Percentiles rank a stretch among this genome's conserved stretches.
These are phyloP conservation scores for Cystofilobasidium ferigula DNA, from an alignment of 768 basidiomycete species.

Conservation along the genomic window DNA sequence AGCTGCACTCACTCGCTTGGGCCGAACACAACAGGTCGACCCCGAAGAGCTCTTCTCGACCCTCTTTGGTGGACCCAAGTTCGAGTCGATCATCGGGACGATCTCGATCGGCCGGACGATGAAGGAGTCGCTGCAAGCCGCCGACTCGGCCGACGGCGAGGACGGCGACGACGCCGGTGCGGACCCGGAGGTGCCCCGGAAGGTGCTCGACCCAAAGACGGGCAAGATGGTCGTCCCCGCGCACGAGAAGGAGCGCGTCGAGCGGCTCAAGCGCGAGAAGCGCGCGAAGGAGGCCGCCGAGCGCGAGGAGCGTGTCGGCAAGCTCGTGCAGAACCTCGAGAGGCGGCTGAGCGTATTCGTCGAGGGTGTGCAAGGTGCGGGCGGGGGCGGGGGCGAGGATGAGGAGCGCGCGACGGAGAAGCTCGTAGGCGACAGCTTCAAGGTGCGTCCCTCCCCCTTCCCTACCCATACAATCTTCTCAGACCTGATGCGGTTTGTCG, in stretches of 20 bases:
- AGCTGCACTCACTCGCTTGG: background rate
- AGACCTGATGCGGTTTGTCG: too few relatives aligned
- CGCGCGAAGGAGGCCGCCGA: conserved; percentile 3
- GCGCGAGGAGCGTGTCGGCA: conserved; percentile 33
- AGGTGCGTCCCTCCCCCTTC: conserved; percentile 26
- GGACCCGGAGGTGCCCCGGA: background rate
- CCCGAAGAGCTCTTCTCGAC: conserved; percentile 13
- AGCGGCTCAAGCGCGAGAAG: conserved; percentile 32
- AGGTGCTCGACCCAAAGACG: conserved; percentile 21
- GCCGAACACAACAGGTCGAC: conserved; percentile 2
- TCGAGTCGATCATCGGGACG: conserved; percentile 23
- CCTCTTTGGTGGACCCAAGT: conserved; percentile 24
- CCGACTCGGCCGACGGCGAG: conserved; percentile 10
- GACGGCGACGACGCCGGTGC: background rate
- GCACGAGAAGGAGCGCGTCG: conserved; percentile 16
- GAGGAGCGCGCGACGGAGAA: conserved; percentile 29
- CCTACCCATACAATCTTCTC: background rate
- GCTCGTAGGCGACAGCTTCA: conserved; percentile 35
- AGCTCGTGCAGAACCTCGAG: conserved; percentile 34
- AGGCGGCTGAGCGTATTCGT: conserved; percentile 37
- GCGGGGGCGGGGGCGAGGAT: conserved; percentile 12
- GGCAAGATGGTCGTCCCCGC: conserved; percentile 25
- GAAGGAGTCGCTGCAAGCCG: conserved; percentile 27
- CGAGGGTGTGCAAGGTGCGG: conserved; percentile 30
- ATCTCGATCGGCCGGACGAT: conserved; percentile 26